phyloP scores from a whole-genome alignment of 345 rosid genomes.

The Hevea brasiliensis region DNA sequence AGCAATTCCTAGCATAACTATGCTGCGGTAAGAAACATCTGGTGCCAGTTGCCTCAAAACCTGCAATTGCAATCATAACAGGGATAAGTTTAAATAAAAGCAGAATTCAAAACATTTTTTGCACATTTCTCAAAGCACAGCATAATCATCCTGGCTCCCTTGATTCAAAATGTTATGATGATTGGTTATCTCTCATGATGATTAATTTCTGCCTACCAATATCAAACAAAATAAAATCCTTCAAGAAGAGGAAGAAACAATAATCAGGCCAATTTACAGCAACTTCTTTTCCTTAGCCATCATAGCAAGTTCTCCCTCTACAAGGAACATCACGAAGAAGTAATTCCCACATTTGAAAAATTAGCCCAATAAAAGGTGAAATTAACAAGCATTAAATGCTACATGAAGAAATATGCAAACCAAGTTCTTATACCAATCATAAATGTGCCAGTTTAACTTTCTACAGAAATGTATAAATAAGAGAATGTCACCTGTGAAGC shows the following conservation, averaged over 20 bases:
- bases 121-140: not conserved
- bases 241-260: not conserved
- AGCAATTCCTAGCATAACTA: slow-evolving; percentile 90
- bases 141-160: not conserved
- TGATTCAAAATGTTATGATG: not conserved
- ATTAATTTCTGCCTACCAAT: not conserved
- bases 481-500: slow-evolving; percentile 78
- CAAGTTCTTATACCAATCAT: not conserved
- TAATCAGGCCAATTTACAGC: not conserved
- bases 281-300: not conserved
- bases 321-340: not conserved
- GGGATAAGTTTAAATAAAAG: not conserved
- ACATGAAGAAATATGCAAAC: not conserved
- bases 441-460: not conserved
- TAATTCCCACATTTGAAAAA: not conserved
- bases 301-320: slow-evolving; percentile 4
- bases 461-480: not conserved
- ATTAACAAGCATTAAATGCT: not conserved
- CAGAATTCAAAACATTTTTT: not conserved
- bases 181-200: not conserved
- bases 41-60: slow-evolving; percentile 93
- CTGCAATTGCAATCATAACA: slow-evolving; percentile 42
- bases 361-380: not conserved
- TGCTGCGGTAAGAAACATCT: slow-evolving; percentile 82
- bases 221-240: not conserved